phyloP scores from a whole-genome alignment of 805 yeast species.

The Yarrowia hollandica region DNA sequence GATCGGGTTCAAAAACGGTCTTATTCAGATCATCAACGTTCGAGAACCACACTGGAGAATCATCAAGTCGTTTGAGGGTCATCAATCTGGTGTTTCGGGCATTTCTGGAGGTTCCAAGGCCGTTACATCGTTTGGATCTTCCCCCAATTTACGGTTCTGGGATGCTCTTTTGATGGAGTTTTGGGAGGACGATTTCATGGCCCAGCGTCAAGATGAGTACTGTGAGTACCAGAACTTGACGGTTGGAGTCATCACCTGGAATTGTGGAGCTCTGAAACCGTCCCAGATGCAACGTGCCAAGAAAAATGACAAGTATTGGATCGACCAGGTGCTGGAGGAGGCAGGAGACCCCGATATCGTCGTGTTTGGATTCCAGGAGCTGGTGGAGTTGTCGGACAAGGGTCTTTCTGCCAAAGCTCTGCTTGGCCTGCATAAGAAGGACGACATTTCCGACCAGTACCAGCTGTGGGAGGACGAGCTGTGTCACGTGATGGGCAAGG shows the following conservation, averaged over 20 bases:
- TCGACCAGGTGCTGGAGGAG: constrained; percentile 32
- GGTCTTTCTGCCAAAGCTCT: constrained; percentile 63
- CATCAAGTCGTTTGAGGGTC: constrained; percentile 44
- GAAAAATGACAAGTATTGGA: constrained; percentile 34
- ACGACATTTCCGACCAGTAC: constrained; percentile 43
- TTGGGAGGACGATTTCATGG: constrained; percentile 40
- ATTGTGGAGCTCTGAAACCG: constrained; percentile 45
- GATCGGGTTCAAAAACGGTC: constrained; percentile 45
- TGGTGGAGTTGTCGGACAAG: constrained; percentile 84
- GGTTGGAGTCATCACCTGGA: constrained; percentile 46
- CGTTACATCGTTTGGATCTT: constrained; percentile 22
- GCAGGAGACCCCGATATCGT: constrained; percentile 61
- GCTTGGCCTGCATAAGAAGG: constrained; percentile 50
- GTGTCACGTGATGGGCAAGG: constrained; percentile 38
- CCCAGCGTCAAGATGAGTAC: constrained; percentile 36
- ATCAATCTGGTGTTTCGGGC: constrained; percentile 37
- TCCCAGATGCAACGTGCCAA: constrained; percentile 35
- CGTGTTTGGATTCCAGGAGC: constrained; percentile 85
- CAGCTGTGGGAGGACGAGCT: constrained; percentile 42
- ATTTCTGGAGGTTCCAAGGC: constrained; percentile 33
- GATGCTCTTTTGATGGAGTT: constrained; percentile 42
- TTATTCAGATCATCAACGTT: constrained; percentile 41
- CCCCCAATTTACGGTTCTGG: constrained; percentile 37
- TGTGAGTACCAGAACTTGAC: constrained; percentile 36
- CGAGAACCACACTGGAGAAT: constrained; percentile 40